These are phyloP conservation scores for Prunus davidiana DNA, from an alignment of 306 rosid genomes.

Conservation along the genomic window DNA sequence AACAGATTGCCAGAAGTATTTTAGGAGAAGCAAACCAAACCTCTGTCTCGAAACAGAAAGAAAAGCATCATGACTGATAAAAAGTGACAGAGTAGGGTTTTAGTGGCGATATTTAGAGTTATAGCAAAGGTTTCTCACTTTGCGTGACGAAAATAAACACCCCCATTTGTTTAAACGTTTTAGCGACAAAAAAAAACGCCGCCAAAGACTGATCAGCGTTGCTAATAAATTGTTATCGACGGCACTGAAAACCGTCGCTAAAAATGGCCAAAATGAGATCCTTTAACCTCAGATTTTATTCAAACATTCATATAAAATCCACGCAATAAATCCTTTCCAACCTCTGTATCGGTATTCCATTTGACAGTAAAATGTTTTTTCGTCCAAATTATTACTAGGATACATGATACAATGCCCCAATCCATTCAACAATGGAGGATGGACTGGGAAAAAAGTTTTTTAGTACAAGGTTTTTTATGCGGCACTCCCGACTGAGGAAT, in stretches of 20 bases:
- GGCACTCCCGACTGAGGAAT: background rate
- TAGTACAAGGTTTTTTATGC: background rate
- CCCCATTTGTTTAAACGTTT: rapidly evolving
- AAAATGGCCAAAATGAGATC: too few relatives aligned
- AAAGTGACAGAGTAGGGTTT: background rate
- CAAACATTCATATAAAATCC: too few relatives aligned
- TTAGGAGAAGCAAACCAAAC: background rate
- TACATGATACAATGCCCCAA: background rate
- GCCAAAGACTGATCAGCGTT: background rate
- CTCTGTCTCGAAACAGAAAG: background rate
- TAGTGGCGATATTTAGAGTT: background rate
- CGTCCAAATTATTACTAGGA: background rate
- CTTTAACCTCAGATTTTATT: rapidly evolving
- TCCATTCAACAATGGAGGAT: background rate
- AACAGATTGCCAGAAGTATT: background rate
- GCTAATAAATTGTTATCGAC: too few relatives aligned
- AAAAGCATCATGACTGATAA: background rate
- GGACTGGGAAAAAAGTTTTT: background rate
- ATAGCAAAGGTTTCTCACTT: background rate
- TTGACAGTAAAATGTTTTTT: too few relatives aligned
- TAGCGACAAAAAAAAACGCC: background rate
- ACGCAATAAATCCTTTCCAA: background rate
- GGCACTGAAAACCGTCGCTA: too few relatives aligned
- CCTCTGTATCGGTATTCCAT: background rate
- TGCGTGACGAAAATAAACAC: background rate